A percentile compares a stretch with the other conserved stretches of the same genome.
These are phyloP conservation scores for Phyllosticta paracitricarpa DNA, from an alignment of 2,329 filamentous ascomycete genomes.

Conservation along the genomic window DNA sequence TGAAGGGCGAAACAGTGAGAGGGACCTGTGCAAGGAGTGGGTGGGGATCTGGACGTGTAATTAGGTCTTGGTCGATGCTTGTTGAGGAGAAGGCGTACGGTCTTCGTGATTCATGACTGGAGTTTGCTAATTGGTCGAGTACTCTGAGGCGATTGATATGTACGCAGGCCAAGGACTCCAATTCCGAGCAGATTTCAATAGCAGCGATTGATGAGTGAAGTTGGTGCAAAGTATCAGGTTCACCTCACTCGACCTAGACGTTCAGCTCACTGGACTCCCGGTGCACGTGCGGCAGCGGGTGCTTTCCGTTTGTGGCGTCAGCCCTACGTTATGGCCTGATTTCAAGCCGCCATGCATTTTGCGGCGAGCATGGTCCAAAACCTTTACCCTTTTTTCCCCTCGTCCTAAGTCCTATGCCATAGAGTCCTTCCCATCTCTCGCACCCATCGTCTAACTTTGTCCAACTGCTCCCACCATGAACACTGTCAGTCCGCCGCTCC, in stretches of 20 bases:
- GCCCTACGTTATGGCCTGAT: slow-evolving; percentile 8
- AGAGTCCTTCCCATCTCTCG: neutral
- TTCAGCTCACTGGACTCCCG: no score
- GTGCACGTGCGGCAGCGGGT: neutral
- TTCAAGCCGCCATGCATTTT: slow-evolving; percentile 3
- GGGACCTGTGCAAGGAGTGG: slow-evolving; percentile 86
- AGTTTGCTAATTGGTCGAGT: neutral
- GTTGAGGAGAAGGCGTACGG: slow-evolving; percentile 15
- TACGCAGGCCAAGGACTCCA: neutral
- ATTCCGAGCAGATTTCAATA: neutral
- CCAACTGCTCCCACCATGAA: slow-evolving; percentile 33
- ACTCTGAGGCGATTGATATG: neutral
- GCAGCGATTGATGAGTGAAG: neutral
- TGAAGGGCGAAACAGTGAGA: slow-evolving; percentile 86
- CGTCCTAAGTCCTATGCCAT: neutral
- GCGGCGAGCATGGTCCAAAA: neutral
- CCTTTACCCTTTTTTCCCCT: slow-evolving; percentile 1
- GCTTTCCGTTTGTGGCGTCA: slow-evolving; percentile 4
- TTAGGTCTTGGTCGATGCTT: slow-evolving; percentile 8
- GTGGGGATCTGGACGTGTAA: slow-evolving; percentile 48
- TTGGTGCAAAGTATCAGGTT: neutral
- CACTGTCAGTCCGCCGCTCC: slow-evolving; percentile 33
- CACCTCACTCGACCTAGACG: neutral
- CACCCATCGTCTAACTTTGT: neutral
- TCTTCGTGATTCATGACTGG: slow-evolving; percentile 17